Conservation (phyloP, 2,329 filamentous ascomycete species). For the Aureobasidium sp. region DNA sequence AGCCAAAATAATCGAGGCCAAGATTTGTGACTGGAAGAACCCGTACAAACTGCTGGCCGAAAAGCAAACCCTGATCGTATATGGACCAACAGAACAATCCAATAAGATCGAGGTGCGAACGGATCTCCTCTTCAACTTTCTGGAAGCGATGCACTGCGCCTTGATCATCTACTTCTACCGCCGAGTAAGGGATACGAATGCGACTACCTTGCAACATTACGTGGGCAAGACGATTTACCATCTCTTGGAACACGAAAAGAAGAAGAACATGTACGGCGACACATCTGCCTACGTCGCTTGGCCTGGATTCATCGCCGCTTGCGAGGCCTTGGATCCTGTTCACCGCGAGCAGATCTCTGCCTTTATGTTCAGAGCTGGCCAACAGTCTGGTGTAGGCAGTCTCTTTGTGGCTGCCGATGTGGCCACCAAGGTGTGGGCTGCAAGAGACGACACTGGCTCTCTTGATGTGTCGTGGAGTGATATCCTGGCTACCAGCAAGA, state of each 20-base stretch:
- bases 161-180: constrained; percentile 37
- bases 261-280: constrained; percentile 18
- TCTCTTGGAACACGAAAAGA: constrained; percentile 24
- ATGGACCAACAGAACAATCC: constrained; percentile 16
- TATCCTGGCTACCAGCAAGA: constrained; percentile 2
- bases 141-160: constrained; percentile 32
- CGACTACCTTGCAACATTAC: constrained; percentile 31
- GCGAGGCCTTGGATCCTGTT: constrained; percentile 24
- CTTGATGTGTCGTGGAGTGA: constrained; percentile 7
- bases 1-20: constrained; percentile 1
- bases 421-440: constrained; percentile 1
- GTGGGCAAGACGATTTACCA: constrained; percentile 29
- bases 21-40: constrained; percentile 12
- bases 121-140: constrained; percentile 26
- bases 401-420: constrained; percentile 1
- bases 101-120: constrained; percentile 23
- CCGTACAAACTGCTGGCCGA: neutral
- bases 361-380: constrained; percentile 1
- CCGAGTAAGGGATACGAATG: constrained; percentile 31
- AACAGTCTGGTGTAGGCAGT: constrained; percentile 2
- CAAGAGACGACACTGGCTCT: neutral
- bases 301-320: constrained; percentile 35
- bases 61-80: constrained; percentile 13
- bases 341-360: constrained; percentile 1
- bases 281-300: constrained; percentile 26